These are phyloP conservation scores for Suhomyces maxii DNA, from an alignment of 1,139 yeast genomes.

Conservation along the genomic window DNA sequence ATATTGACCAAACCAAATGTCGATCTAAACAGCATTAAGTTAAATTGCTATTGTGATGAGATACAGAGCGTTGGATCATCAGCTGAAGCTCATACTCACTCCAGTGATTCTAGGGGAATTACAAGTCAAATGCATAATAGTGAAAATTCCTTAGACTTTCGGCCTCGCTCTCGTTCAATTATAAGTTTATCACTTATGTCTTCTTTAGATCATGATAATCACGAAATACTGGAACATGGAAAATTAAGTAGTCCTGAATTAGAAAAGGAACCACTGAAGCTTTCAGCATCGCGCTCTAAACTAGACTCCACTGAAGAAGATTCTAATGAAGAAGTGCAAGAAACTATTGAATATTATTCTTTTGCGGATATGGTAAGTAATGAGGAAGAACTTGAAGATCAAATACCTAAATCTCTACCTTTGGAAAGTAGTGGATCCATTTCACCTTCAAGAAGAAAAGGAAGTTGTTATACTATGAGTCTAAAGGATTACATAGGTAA, in stretches of 20 bases:
- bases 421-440: not conserved
- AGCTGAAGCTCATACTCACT: slow-evolving; percentile 1
- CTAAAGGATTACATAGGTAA: slow-evolving; percentile 23
- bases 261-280: not conserved
- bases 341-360: slow-evolving; percentile 32
- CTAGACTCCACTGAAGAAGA: slow-evolving; percentile 6
- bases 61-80: slow-evolving; percentile 1
- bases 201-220: slow-evolving; percentile 16
- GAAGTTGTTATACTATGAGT: slow-evolving; percentile 20
- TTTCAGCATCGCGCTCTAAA: not conserved
- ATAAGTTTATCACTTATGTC: slow-evolving; percentile 27
- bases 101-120: not conserved
- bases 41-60: slow-evolving; percentile 28
- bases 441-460: slow-evolving; percentile 12
- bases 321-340: slow-evolving; percentile 6
- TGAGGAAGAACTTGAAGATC: slow-evolving; percentile 12
- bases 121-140: slow-evolving; percentile 3
- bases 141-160: slow-evolving; percentile 6
- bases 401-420: no score
- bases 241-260: not conserved
- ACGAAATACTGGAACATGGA: not conserved
- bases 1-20: slow-evolving; percentile 29
- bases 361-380: slow-evolving; percentile 33
- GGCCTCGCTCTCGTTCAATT: slow-evolving; percentile 24
- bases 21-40: slow-evolving; percentile 26